phyloP scores from a whole-genome alignment of 352 stramenopile species.

The Stramenopiles sp. region DNA sequence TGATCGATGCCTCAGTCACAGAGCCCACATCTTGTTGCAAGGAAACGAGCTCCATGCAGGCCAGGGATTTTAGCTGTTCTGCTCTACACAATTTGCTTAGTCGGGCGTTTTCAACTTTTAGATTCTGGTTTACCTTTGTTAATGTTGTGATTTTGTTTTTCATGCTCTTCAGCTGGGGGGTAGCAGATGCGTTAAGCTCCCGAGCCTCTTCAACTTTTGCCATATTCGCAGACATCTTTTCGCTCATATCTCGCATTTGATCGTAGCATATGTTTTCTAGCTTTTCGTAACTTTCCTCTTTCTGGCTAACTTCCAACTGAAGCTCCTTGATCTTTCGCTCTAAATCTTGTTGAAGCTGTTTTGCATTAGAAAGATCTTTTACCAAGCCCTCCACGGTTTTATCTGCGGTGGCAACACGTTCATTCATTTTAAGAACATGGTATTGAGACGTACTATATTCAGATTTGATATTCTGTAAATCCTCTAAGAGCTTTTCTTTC shows the following conservation, averaged over 20 bases:
- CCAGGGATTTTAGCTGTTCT: not conserved
- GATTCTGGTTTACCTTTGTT: not conserved
- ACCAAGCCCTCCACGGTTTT: not conserved
- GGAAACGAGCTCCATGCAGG: not conserved
- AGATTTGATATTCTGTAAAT: not conserved
- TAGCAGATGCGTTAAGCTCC: not conserved
- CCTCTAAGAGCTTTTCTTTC: not conserved
- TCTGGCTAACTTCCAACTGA: not conserved
- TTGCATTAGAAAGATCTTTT: not conserved
- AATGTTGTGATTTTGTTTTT: not conserved
- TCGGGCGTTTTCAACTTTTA: not conserved
- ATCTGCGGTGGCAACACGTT: not conserved
- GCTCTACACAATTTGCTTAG: not conserved
- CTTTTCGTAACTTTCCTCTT: not conserved
- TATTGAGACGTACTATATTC: not conserved
- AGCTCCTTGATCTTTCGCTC: not conserved
- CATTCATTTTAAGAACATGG: not conserved
- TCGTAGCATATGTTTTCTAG: not conserved
- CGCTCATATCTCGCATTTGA: conserved; percentile 2
- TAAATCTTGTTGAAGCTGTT: not conserved
- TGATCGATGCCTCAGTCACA: not conserved
- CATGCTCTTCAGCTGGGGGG: not conserved
- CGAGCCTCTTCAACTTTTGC: not conserved
- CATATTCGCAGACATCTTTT: not conserved
- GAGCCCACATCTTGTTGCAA: not conserved